Conservation (phyloP, 495 filamentous ascomycete genomes). For the Podospora pseudocomata region DNA sequence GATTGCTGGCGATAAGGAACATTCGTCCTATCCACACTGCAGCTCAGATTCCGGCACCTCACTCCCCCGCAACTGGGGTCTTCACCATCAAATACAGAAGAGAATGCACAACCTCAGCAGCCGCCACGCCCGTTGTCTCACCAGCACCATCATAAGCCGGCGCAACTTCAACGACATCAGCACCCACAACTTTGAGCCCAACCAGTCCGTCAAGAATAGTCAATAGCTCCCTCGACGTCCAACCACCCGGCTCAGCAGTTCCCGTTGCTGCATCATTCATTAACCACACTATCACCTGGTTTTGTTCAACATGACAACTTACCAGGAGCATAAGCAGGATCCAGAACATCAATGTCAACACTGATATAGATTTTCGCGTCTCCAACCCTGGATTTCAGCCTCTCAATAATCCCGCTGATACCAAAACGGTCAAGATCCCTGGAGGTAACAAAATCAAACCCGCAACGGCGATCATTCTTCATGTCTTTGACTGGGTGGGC, state of each 20-base stretch:
- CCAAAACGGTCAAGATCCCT: slow-evolving; percentile 78
- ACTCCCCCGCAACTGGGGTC: slow-evolving; percentile 22
- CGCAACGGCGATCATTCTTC: slow-evolving; percentile 78
- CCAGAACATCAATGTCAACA: slow-evolving; percentile 85
- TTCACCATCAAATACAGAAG: slow-evolving; percentile 40
- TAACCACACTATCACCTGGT: slow-evolving; percentile 39
- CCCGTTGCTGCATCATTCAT: slow-evolving; percentile 61
- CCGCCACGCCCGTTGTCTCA: slow-evolving; percentile 65
- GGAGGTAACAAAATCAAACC: slow-evolving; percentile 77
- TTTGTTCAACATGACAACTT: slow-evolving; percentile 1
- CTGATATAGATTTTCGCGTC: slow-evolving; percentile 74
- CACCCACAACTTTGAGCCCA: slow-evolving; percentile 71
- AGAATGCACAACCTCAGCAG: slow-evolving; percentile 45
- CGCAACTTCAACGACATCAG: slow-evolving; percentile 75
- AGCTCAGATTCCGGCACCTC: neutral
- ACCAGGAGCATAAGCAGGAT: slow-evolving; percentile 60
- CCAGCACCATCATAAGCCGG: slow-evolving; percentile 68
- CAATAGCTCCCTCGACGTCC: slow-evolving; percentile 69
- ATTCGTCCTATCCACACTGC: neutral
- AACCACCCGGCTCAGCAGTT: slow-evolving; percentile 83
- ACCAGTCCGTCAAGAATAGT: slow-evolving; percentile 49
- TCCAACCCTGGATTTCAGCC: slow-evolving; percentile 70
- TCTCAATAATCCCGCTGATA: slow-evolving; percentile 65
- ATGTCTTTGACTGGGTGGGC: slow-evolving; percentile 65
- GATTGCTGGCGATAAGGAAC: too few relatives aligned